Evolutionary conservation across 345 rosid genomes (phyloP).

Genomic region (Bretschneidera sinensis): DNA sequence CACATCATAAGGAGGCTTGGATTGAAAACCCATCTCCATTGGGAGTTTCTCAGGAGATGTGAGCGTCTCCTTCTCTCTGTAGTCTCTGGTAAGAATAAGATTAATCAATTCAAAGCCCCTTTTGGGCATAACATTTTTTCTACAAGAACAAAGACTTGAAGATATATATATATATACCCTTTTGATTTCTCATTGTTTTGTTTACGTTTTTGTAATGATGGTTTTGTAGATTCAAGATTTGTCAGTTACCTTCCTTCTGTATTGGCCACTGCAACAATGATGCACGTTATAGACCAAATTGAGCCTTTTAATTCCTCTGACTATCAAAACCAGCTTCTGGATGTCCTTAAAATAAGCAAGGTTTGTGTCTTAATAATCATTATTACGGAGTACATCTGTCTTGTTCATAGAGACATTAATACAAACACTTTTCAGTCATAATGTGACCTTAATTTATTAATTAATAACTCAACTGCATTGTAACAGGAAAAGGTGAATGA

Average conservation of each 20-base stretch:
- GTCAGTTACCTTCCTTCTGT: constrained; percentile 66
- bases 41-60: constrained; percentile 70
- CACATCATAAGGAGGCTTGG: constrained; percentile 72
- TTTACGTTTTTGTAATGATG: constrained; percentile 1
- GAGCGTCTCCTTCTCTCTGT: constrained; percentile 56
- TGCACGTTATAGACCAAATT: constrained; percentile 56
- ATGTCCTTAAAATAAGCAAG: constrained; percentile 53
- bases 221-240: constrained; percentile 59
- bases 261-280: constrained; percentile 82
- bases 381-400: not conserved
- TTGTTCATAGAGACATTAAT: constrained; percentile 1
- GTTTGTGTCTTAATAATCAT: constrained; percentile 29
- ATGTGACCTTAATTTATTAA: not conserved
- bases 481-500: constrained; percentile 55
- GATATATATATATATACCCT: constrained; percentile 12
- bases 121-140: too few species aligned
- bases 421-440: constrained; percentile 10
- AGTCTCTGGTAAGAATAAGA: constrained; percentile 50
- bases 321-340: constrained; percentile 53
- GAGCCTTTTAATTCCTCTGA: constrained; percentile 44
- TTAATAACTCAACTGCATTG: not conserved
- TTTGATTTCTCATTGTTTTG: constrained; percentile 17
- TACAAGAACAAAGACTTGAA: not conserved
- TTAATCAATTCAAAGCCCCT: not conserved
- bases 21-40: constrained; percentile 44